Conservation (phyloP, 805 yeast genomes). For the Phaffomyces opuntiae region DNA sequence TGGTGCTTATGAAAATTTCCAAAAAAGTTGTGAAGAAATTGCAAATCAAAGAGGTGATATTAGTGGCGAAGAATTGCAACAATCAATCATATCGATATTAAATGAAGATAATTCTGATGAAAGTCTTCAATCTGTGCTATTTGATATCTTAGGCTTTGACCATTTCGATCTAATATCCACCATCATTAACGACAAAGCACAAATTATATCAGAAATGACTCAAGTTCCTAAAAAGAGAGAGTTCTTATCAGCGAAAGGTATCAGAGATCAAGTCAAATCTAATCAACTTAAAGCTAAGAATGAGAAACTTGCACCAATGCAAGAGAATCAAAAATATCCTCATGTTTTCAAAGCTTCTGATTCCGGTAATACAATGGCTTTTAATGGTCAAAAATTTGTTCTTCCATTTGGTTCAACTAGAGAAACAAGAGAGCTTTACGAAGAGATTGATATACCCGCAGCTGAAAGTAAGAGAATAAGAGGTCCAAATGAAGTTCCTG, state of each 20-base stretch:
- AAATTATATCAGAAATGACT: slow-evolving; percentile 21
- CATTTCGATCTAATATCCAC: slow-evolving; percentile 73
- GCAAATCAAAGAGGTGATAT: slow-evolving; percentile 28
- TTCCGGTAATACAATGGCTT: slow-evolving; percentile 61
- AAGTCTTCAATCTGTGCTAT: slow-evolving; percentile 60
- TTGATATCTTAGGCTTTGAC: slow-evolving; percentile 81
- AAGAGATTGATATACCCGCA: slow-evolving; percentile 79
- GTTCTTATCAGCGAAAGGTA: slow-evolving; percentile 47
- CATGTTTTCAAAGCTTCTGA: slow-evolving; percentile 77
- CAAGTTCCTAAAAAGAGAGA: slow-evolving; percentile 18
- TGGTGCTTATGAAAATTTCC: slow-evolving; percentile 16
- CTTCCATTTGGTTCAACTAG: slow-evolving; percentile 80
- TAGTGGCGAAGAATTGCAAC: slow-evolving; percentile 26
- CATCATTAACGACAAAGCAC: slow-evolving; percentile 41
- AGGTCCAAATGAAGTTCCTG: slow-evolving; percentile 37
- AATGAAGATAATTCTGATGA: slow-evolving; percentile 39
- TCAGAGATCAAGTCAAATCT: slow-evolving; percentile 43
- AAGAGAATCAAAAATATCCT: slow-evolving; percentile 55
- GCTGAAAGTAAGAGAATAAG: slow-evolving; percentile 42
- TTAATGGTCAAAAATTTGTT: slow-evolving; percentile 73
- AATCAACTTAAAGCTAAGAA: slow-evolving; percentile 45
- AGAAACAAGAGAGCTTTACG: slow-evolving; percentile 53
- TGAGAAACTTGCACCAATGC: slow-evolving; percentile 39
- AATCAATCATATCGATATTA: slow-evolving; percentile 26
- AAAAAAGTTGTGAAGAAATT: slow-evolving; percentile 24